Base-by-base conservation (phyloP, 495 filamentous ascomycete species). In the Neurospora sp. region DNA sequence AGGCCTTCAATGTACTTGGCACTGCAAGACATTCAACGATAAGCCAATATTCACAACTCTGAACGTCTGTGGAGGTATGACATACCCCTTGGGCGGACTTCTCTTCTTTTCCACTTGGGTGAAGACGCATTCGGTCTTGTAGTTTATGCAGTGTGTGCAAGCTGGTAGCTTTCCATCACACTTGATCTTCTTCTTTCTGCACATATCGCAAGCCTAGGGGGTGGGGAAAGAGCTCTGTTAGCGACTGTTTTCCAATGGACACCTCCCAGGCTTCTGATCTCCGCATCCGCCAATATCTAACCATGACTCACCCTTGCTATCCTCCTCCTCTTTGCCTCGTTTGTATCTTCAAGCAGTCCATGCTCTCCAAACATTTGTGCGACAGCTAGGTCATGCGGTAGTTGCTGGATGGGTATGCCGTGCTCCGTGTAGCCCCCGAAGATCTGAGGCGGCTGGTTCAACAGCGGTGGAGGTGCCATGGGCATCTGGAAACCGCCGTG, bases 131-230 rank as follows among this genome's bases (percentile, higher is more conserved):
- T 98, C 94, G 10, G 94, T 97, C 86, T 97, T 98, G 86, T 98
- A 98, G 82, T 99, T 98, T 79, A 91, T 91, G 80, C 96, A 99
- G 82, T 99, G 96, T 18, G 93, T 94, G 82, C 96, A 99, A 73
- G 93, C 89, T 46, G 96, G 96, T 81, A 96, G 90, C 83, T 96
- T 97, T 70, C 96, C 96, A 79, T 99, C 96, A 82, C 96, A 99
- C 83, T 98, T 98, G 79, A 99, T 98, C 88, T 99, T 99, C 86
- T 98, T 99, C 84, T 97, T 98, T 75, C 96, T 89, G 79, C 96
- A 99, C 95, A 98, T 97, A 80, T 99, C 96, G 85, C 96, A 99
- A 70, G 96, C 96, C 93, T 95, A 80, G 46, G 73, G 71, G 23
- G 44, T 35, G 41, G 44, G 44, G 39, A 42, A 69, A 73, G 74